Evolutionary conservation across 495 filamentous ascomycete species (phyloP).

Genomic region (Talaromyces trachyspermus): DNA sequence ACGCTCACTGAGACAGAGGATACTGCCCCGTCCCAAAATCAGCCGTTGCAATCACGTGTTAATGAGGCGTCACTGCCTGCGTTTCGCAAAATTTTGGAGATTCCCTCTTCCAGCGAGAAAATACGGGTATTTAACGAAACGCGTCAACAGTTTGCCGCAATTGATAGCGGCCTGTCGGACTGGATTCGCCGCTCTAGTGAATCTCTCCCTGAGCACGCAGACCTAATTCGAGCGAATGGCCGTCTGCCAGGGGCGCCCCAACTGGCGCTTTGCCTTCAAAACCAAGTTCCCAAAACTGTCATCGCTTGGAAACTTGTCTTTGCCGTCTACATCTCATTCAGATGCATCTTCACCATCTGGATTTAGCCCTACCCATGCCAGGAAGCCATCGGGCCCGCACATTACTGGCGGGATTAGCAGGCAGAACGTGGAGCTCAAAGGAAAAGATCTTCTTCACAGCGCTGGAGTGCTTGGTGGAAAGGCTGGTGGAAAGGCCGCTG

Average conservation of each 20-base stretch:
- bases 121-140: slow-evolving; percentile 63
- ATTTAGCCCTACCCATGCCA: slow-evolving; percentile 22
- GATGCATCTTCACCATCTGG: slow-evolving; percentile 31
- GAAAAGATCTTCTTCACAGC: slow-evolving; percentile 77
- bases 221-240: slow-evolving; percentile 31
- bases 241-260: slow-evolving; percentile 23
- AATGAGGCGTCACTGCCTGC: slow-evolving; percentile 38
- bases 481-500: slow-evolving; percentile 43
- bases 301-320: slow-evolving; percentile 26
- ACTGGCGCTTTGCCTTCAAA: slow-evolving; percentile 27
- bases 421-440: slow-evolving; percentile 55
- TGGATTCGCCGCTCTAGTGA: slow-evolving; percentile 56
- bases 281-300: slow-evolving; percentile 41
- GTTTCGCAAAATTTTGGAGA: slow-evolving; percentile 66
- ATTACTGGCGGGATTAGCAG: slow-evolving; percentile 34
- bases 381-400: slow-evolving; percentile 27
- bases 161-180: slow-evolving; percentile 64
- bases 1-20: not conserved
- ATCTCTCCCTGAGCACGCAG: slow-evolving; percentile 44
- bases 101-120: slow-evolving; percentile 53
- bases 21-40: not conserved
- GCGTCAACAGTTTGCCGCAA: slow-evolving; percentile 57
- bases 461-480: slow-evolving; percentile 67
- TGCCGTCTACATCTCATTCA: slow-evolving; percentile 28
- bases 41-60: slow-evolving; percentile 10